phyloP scores from a whole-genome alignment of 306 rosid genomes.

The Oxytropis ochrocephala region DNA sequence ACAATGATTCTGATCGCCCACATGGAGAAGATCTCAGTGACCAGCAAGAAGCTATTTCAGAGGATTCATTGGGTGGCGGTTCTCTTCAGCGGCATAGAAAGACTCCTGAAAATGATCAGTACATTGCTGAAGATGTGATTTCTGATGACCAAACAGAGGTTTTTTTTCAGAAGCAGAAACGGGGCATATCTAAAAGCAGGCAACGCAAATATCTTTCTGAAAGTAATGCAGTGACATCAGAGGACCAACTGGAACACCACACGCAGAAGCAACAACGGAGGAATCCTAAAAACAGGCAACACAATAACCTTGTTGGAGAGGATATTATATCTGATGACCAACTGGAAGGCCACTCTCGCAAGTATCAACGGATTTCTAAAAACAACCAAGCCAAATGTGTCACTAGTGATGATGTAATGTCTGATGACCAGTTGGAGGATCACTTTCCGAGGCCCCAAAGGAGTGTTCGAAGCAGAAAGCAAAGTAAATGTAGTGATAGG shows the following conservation, averaged over 20 bases:
- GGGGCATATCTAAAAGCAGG: slow-evolving; percentile 13
- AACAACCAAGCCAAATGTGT: slow-evolving; percentile 17
- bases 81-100: slow-evolving; percentile 13
- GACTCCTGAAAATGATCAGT: neutral
- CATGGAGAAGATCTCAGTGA: slow-evolving; percentile 30
- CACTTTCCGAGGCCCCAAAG: slow-evolving; percentile 22
- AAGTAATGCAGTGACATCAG: slow-evolving; percentile 25
- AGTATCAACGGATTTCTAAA: slow-evolving; percentile 21
- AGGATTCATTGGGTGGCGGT: neutral
- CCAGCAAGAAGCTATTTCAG: slow-evolving; percentile 28
- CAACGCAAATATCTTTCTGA: neutral
- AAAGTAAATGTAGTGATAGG: slow-evolving; percentile 8
- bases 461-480: slow-evolving; percentile 20
- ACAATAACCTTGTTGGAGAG: slow-evolving; percentile 25
- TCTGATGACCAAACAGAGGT: slow-evolving; percentile 19
- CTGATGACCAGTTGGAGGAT: slow-evolving; percentile 33
- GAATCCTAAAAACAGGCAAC: slow-evolving; percentile 49
- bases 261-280: slow-evolving; percentile 32
- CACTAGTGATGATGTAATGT: slow-evolving; percentile 18
- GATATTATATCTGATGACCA: slow-evolving; percentile 23
- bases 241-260: slow-evolving; percentile 31
- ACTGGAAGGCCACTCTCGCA: slow-evolving; percentile 16
- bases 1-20: slow-evolving; percentile 21
- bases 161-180: slow-evolving; percentile 9
- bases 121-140: neutral